Evolutionary conservation across 148 eudicot species (phyloP), one percentile per base, ranked within the genome.

Genomic region (Chenopodium quinoa): DNA sequence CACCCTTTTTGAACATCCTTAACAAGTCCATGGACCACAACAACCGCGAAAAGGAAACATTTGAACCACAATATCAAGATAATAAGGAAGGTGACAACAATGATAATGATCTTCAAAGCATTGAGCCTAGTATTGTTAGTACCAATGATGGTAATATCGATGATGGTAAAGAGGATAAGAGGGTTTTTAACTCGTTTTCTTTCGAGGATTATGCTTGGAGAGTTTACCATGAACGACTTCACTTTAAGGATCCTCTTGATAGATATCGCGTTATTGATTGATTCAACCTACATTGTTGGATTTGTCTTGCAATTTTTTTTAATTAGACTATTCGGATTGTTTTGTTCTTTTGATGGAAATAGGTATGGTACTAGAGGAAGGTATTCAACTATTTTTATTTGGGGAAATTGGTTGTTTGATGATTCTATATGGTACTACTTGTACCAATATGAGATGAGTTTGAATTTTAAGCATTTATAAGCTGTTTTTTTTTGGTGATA

Each of bases 171-270:
- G 75, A 34, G n/a, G 75, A 86, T 79, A 11, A 37, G 29, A 79
- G 70, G 77, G 73, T 76, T 20, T 92, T 92, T 73, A 75, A 86
- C 78, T 71, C 94, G 0, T 92, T 94, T 29, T 79, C 86, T 4
- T 92, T 94, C 2, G 95, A 94, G 84, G 98, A 93, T 73, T 94
- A 94, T 70, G 95, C 94, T 0, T 90, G 97, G 98, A 93, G 95
- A 81, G 86, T 94, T 52, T 94, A 91, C 82, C 91, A 93, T 62
- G 93, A 92, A 20, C 87, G 92, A 7, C 83, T 88, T n/a, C 87
- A n/a, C 29, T 60, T 86, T 2, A 94, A 93, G 79, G 98, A 94
- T 70, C 90, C 97, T 14, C 97, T 94, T 71, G 89, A 88, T 69
- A 79, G 89, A 84, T 93, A 91, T 56, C 92, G 95, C 0, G 65